These are phyloP conservation scores for Ilyonectria sp. DNA, from an alignment of 2,329 filamentous ascomycete genomes.

Conservation along the genomic window DNA sequence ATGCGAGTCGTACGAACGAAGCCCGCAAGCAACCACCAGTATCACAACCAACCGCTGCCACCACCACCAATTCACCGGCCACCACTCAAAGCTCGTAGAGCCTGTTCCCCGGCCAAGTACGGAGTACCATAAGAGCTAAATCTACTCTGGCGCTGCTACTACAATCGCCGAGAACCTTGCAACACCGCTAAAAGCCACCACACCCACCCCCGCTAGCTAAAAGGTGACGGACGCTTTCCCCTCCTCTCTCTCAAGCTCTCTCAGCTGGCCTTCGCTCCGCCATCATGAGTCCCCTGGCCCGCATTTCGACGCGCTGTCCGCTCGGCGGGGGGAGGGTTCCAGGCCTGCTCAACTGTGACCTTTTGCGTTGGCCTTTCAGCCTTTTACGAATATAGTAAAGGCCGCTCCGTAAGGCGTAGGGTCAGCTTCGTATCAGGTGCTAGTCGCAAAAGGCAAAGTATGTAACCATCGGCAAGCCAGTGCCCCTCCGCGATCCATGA, in stretches of 20 bases:
- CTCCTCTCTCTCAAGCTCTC: conserved; percentile 15
- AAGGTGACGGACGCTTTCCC: conserved; percentile 14
- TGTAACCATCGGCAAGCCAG: background rate
- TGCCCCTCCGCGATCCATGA: background rate
- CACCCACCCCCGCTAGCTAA: conserved; percentile 19
- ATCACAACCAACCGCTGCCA: background rate
- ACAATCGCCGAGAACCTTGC: conserved; percentile 21
- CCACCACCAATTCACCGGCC: background rate
- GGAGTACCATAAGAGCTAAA: background rate
- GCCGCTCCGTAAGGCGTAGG: background rate
- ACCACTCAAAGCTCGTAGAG: no score
- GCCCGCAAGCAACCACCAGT: no score
- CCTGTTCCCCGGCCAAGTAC: no score
- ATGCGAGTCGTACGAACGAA: no score
- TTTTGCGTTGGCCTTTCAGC: background rate
- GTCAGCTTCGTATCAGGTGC: background rate
- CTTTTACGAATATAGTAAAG: background rate
- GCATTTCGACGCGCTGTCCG: background rate
- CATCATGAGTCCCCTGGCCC: background rate
- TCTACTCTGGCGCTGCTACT: background rate
- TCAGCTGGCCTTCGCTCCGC: conserved; percentile 23
- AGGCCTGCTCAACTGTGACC: background rate
- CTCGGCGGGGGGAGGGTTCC: background rate
- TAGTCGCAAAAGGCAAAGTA: background rate
- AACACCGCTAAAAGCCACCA: conserved; percentile 15